Base-by-base conservation (phyloP, 106 monocot genomes). In the Allium cepa region DNA sequence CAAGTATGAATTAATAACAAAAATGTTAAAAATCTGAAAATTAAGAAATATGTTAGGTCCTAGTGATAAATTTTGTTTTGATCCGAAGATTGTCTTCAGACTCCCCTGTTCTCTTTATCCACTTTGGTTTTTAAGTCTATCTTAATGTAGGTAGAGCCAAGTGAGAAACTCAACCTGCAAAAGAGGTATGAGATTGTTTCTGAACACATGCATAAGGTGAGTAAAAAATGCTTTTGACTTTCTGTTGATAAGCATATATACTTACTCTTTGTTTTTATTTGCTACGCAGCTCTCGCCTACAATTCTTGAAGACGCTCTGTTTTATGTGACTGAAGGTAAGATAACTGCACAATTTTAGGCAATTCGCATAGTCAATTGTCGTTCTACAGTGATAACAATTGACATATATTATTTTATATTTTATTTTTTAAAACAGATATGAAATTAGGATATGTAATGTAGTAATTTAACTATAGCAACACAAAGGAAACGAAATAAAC, bases 121-220 rank as follows among this genome's bases (percentile, higher is more conserved):
- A 45, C 27, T 68, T 68, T 68, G 53, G 28, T 46, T 45, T 22
- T 36, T 14, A n/a, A 68, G 26, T 26, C 26, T 11, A 14, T 7
- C 45, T 56, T 55, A 15, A 55, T 68, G 46, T 56, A 95, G 91
- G 73, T 72, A 15, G 74, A 88, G 71, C 91, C 80, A 52, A 69
- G 63, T 73, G 67, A 65, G 50, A 17, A 45, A 11, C 79, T 88
- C 47, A 77, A 69, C 73, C 56, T 82, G 49, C 79, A 95, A 67
- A 73, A 75, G 49, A 91, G 59, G 65, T 75, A 61, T 50, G 60
- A 56, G n/a, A 71, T 95, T 27, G 72, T 90, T 64, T 66, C 71
- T 45, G 79, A 88, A 46, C 68, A 78, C 64, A 74, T 91, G 53
- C 57, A 49, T 11, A 81, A 88, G 91, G 95, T 87, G 65, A 78